Conservation (phyloP, 306 rosid genomes). For the Vigna nakashimae region DNA sequence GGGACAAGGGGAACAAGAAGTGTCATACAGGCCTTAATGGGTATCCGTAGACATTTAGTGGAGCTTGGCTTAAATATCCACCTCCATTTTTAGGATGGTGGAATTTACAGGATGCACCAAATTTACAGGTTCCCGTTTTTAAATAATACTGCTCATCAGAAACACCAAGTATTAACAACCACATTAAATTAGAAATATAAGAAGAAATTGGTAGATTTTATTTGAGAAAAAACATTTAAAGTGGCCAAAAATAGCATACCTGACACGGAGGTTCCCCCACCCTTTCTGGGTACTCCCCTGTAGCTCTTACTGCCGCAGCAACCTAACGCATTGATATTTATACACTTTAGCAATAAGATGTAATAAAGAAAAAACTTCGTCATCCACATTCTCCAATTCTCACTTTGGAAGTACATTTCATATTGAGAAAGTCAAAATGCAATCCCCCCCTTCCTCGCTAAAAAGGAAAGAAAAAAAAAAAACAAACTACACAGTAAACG, state of each 20-base stretch:
- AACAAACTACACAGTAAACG: not conserved
- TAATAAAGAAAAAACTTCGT: not conserved
- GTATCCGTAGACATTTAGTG: slow-evolving; percentile 79
- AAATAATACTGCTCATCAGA: slow-evolving; percentile 73
- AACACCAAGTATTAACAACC: slow-evolving; percentile 26
- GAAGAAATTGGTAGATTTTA: slow-evolving; percentile 3
- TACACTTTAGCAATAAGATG: not conserved
- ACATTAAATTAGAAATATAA: not conserved
- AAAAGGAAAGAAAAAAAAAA: not conserved
- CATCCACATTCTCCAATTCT: slow-evolving; percentile 5
- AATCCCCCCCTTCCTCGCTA: not conserved
- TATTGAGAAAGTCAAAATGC: slow-evolving; percentile 12
- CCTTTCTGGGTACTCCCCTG: slow-evolving; percentile 96
- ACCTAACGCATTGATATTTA: slow-evolving; percentile 58
- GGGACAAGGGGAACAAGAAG: not conserved
- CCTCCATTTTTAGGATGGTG: slow-evolving; percentile 91
- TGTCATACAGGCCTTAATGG: slow-evolving; percentile 80
- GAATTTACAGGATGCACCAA: slow-evolving; percentile 91
- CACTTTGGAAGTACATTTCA: not conserved
- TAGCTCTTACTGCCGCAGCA: slow-evolving; percentile 85
- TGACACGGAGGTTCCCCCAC: slow-evolving; percentile 86
- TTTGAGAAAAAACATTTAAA: not conserved
- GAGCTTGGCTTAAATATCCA: slow-evolving; percentile 80
- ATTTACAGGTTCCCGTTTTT: slow-evolving; percentile 91
- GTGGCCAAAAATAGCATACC: slow-evolving; percentile 47